These are phyloP conservation scores for Rhodotorula toruloides DNA, from an alignment of 768 basidiomycete genomes.

Conservation along the genomic window DNA sequence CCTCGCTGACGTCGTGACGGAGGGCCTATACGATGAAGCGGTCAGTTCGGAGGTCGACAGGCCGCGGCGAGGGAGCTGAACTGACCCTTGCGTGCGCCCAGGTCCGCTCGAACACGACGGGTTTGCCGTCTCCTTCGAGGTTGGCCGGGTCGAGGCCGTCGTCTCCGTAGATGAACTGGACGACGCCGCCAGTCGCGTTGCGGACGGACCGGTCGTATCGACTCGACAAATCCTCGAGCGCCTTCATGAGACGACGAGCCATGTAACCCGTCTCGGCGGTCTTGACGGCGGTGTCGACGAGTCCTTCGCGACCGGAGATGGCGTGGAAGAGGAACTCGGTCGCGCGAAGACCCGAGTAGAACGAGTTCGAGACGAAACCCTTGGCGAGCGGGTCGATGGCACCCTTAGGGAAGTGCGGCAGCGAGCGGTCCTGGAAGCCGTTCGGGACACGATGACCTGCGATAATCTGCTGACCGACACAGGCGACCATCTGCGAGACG, in stretches of 20 bases:
- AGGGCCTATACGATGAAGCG: constrained; percentile 55
- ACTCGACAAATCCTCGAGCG: constrained; percentile 89
- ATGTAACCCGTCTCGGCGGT: constrained; percentile 99
- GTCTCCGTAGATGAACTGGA: constrained; percentile 95
- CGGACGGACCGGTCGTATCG: constrained; percentile 95
- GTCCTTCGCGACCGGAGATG: constrained; percentile 94
- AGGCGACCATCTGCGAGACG: constrained; percentile 99
- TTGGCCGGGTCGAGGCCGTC: constrained; percentile 96
- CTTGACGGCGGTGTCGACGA: constrained; percentile 99
- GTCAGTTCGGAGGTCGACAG: not conserved
- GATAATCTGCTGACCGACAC: constrained; percentile 99
- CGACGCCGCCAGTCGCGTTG: constrained; percentile 87
- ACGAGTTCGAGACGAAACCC: constrained; percentile 96
- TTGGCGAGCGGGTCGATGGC: constrained; percentile 93
- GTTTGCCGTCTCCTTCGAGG: constrained; percentile 89
- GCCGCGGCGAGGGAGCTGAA: not conserved
- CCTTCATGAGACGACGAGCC: constrained; percentile 98
- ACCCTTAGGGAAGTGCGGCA: constrained; percentile 98
- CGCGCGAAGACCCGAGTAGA: constrained; percentile 82
- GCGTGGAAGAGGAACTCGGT: constrained; percentile 99
- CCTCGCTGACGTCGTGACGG: constrained; percentile 53
- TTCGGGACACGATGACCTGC: constrained; percentile 95
- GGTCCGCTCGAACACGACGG: constrained; percentile 79
- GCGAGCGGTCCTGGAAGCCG: constrained; percentile 96
- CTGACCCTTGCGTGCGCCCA: constrained; percentile 70